Base-by-base conservation (phyloP, 345 rosid genomes). In the Tarenaya hassleriana region DNA sequence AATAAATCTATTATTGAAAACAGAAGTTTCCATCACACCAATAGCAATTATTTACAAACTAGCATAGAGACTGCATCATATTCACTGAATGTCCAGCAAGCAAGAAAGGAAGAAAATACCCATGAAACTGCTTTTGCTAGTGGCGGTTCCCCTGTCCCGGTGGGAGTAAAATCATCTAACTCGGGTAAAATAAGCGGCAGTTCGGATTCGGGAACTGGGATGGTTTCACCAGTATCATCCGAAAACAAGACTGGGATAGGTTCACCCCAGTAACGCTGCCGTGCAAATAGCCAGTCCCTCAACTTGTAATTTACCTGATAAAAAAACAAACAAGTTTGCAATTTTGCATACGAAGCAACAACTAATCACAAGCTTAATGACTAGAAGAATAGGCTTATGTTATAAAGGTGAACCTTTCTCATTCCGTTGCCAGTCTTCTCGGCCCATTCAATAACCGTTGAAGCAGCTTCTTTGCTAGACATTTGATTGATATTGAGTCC, bases 201-300 rank as follows among this genome's bases (percentile, higher is more conserved):
- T 50, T 86, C 94, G 49, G 74, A 55, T 71, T 90, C 97, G 44
- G 34, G 68, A 53, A 86, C 72, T 5, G 96, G 89, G 70, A 79
- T 47, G 18, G 73, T 71, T 74, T 84, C 98, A 55, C 75, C 69
- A 20, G 71, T 72, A 34, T 75, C 92, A 55, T 86, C 83, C 64
- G 74, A 54, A 68, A 84, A 84, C 47, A 86, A 52, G 49, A 91
- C 77, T 0, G 98, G 98, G 39, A 91, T 86, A 60, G 98, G 98
- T 69, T 91, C 98, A 7, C 97, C 98, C 98, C 98, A 91, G 63
- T 91, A 91, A 7, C 98, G 96, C 58, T 91, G 98, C 61, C 96
- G 66, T 55, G 98, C 96, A 78, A 91, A 91, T 62, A 91, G 89
- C 98, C 98, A 91, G 69, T 91, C 98, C 67, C 98, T 74, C 75